Evolutionary conservation across 2,329 filamentous ascomycete species (phyloP).

Genomic region (Colletotrichum sp.): DNA sequence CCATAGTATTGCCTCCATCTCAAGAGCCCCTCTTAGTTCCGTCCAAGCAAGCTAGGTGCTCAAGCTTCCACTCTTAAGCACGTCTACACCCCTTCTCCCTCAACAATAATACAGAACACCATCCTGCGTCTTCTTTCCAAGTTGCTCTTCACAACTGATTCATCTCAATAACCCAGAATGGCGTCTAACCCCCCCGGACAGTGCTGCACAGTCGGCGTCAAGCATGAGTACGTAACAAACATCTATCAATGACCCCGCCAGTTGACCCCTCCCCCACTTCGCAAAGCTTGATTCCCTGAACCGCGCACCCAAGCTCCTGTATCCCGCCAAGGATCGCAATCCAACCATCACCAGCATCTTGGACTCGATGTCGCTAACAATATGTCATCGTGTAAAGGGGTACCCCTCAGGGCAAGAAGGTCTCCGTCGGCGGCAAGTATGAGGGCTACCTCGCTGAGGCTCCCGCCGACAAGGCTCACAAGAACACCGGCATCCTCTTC

Average conservation of each 20-base stretch:
- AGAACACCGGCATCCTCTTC: slow-evolving; percentile 49
- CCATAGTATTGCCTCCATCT: neutral
- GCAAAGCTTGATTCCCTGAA: neutral
- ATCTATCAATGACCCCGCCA: neutral
- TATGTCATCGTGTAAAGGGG: slow-evolving; percentile 41
- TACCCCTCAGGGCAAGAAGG: slow-evolving; percentile 47
- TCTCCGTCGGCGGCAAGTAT: slow-evolving; percentile 50
- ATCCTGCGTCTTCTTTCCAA: neutral
- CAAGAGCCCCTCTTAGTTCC: neutral
- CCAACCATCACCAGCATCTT: neutral
- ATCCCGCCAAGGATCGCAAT: neutral
- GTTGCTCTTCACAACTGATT: neutral
- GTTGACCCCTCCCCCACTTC: slow-evolving; percentile 12
- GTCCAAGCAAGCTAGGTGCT: neutral
- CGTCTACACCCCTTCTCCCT: neutral
- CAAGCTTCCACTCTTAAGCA: slow-evolving; percentile 5
- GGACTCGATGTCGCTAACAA: neutral
- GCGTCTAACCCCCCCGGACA: slow-evolving; percentile 56
- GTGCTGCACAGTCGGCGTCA: slow-evolving; percentile 59
- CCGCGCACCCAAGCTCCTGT: neutral
- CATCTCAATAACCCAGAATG: slow-evolving; percentile 39
- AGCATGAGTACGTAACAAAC: slow-evolving; percentile 53
- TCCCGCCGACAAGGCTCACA: slow-evolving; percentile 40
- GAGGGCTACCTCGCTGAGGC: slow-evolving; percentile 59
- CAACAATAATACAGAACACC: too few relatives aligned